Evolutionary conservation across 2,329 filamentous ascomycete genomes (phyloP).

Genomic region (Macrophomina pseudophaseolina): DNA sequence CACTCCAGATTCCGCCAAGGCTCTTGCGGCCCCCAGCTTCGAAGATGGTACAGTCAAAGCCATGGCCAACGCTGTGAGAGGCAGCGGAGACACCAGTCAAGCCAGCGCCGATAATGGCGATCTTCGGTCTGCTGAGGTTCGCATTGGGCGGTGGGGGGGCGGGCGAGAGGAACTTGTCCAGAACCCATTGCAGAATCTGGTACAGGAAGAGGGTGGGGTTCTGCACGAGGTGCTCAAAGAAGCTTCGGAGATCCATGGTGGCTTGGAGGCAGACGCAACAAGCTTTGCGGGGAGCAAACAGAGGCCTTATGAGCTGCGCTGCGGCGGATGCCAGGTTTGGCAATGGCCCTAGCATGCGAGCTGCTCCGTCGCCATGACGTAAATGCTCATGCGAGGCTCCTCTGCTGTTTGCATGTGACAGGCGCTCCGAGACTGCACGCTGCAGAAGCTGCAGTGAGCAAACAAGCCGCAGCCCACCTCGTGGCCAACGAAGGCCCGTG

Average conservation of each 20-base stretch:
- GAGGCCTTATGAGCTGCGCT: background rate
- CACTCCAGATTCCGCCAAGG: constrained; percentile 81
- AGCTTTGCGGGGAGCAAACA: background rate
- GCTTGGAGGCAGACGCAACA: background rate
- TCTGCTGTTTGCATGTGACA: constrained; percentile 19
- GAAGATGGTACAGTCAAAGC: constrained; percentile 81
- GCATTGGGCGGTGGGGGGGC: constrained; percentile 66
- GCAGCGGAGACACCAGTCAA: constrained; percentile 79
- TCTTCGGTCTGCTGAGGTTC: constrained; percentile 63
- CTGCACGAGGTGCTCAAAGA: constrained; percentile 39
- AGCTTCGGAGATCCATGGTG: constrained; percentile 25
- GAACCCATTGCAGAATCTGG: constrained; percentile 67
- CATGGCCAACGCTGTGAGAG: constrained; percentile 82
- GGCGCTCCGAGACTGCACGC: background rate
- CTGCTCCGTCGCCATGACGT: constrained; percentile 16
- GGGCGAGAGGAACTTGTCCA: constrained; percentile 71
- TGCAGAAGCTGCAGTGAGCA: background rate
- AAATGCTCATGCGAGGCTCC: background rate
- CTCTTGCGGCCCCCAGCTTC: constrained; percentile 70
- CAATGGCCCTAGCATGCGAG: background rate
- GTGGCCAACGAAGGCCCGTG: background rate
- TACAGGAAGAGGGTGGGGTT: constrained; percentile 64
- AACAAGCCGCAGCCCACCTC: background rate
- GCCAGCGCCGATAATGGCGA: constrained; percentile 54
- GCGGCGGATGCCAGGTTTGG: background rate